A percentile compares a stretch with the other conserved stretches of the same genome.
These are phyloP conservation scores for Rhododendron williamsianum DNA, from an alignment of 148 eudicot genomes.

Conservation along the genomic window DNA sequence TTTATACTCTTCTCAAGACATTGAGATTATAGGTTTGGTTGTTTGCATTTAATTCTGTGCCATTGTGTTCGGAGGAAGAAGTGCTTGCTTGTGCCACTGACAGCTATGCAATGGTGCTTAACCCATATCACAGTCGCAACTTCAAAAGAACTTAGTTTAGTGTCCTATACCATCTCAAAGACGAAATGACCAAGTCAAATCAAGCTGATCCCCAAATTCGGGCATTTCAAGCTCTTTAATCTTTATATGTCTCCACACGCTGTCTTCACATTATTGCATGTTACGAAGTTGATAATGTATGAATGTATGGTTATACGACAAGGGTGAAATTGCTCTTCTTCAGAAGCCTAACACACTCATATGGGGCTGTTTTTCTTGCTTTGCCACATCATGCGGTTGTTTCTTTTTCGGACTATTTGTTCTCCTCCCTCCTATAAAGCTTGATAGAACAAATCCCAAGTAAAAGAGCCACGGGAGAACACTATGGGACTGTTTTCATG, in stretches of 20 bases:
- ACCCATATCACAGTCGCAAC: neutral
- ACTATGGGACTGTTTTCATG: neutral
- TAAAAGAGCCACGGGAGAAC: too few relatives aligned
- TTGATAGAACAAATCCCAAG: neutral
- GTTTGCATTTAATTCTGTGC: neutral
- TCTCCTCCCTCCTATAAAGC: neutral
- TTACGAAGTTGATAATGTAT: neutral
- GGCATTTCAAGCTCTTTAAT: neutral
- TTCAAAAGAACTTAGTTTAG: neutral
- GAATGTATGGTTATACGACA: neutral
- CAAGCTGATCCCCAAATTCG: neutral
- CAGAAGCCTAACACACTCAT: neutral
- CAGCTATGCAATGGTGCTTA: neutral
- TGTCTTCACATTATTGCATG: neutral
- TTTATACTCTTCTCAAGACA: constrained; percentile 1
- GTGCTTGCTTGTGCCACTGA: neutral
- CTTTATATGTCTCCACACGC: neutral
- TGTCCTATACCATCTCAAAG: neutral
- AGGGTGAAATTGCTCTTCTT: neutral
- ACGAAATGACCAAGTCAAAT: neutral
- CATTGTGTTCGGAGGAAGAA: neutral
- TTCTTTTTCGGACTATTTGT: neutral
- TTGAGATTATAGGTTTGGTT: neutral
- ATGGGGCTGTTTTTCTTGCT: neutral
- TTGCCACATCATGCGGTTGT: neutral